A percentile compares a stretch with the other conserved stretches of the same genome.
These are phyloP conservation scores for Conticribra guillardii DNA, from an alignment of 108 stramenopile species.

Conservation along the genomic window DNA sequence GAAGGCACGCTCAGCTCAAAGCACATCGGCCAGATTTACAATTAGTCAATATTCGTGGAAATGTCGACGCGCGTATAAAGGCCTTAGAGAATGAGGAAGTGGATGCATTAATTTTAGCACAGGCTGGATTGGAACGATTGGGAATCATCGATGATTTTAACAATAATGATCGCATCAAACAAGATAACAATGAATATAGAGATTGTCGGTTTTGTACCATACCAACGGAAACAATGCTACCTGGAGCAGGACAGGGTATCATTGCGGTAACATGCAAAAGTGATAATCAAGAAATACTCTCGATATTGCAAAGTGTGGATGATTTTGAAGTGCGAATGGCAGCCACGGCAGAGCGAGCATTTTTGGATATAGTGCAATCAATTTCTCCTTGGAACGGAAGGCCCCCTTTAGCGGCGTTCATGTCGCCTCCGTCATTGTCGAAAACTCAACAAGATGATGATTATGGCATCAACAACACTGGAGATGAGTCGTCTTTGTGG, in stretches of 20 bases:
- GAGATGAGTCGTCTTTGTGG: neutral
- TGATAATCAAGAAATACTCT: slow-evolving; percentile 12
- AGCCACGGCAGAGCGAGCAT: slow-evolving; percentile 25
- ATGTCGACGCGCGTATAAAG: slow-evolving; percentile 16
- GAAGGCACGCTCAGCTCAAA: slow-evolving; percentile 33
- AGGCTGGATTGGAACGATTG: slow-evolving; percentile 30
- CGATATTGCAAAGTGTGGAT: slow-evolving; percentile 6
- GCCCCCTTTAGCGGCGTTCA: slow-evolving; percentile 20
- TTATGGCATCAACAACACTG: no score
- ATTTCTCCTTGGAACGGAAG: slow-evolving; percentile 22
- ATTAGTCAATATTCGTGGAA: slow-evolving; percentile 28
- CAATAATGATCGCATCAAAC: neutral
- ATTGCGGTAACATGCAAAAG: slow-evolving; percentile 19
- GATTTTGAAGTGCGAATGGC: slow-evolving; percentile 15
- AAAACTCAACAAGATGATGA: no score
- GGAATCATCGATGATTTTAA: neutral
- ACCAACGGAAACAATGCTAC: slow-evolving; percentile 16
- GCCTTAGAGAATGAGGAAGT: slow-evolving; percentile 32
- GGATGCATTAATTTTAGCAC: slow-evolving; percentile 31
- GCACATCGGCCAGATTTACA: slow-evolving; percentile 12
- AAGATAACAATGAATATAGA: neutral
- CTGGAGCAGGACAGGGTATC: slow-evolving; percentile 29
- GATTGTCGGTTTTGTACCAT: no score
- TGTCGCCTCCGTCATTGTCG: no score
- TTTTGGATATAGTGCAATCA: slow-evolving; percentile 16